A percentile compares a stretch with the other conserved stretches of the same genome.
These are phyloP conservation scores for Aurinia saxatilis DNA, from an alignment of 345 rosid genomes.

Conservation along the genomic window DNA sequence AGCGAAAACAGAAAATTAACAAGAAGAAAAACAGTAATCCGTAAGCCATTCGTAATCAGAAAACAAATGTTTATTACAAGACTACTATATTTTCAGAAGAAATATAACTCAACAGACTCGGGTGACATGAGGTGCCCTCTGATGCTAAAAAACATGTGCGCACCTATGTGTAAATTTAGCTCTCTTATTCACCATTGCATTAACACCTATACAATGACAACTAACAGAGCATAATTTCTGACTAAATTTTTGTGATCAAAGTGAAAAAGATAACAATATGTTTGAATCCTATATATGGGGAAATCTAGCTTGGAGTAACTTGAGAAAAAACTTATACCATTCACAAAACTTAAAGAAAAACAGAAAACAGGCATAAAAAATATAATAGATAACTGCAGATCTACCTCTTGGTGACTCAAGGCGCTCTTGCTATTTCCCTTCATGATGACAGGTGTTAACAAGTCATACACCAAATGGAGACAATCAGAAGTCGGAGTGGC, in stretches of 20 bases:
- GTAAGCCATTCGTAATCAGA: neutral
- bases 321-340: neutral
- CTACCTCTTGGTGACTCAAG: constrained; percentile 99
- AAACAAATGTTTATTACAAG: neutral
- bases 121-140: neutral
- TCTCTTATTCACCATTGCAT: constrained; percentile 2
- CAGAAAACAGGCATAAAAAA: neutral
- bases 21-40: neutral
- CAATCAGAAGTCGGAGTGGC: constrained; percentile 98
- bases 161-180: neutral
- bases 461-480: constrained; percentile 74
- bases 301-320: neutral
- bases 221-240: neutral
- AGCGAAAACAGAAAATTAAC: neutral
- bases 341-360: neutral
- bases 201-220: neutral
- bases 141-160: neutral
- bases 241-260: neutral
- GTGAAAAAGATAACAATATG: neutral
- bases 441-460: constrained; percentile 81
- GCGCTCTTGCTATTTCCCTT: constrained; percentile 70
- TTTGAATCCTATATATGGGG: neutral
- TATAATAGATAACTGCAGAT: neutral
- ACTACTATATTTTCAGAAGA: constrained; percentile 1
- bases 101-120: neutral